Base-by-base conservation (phyloP, 2,329 filamentous ascomycete genomes). In the Colletotrichum tamarilloi region DNA sequence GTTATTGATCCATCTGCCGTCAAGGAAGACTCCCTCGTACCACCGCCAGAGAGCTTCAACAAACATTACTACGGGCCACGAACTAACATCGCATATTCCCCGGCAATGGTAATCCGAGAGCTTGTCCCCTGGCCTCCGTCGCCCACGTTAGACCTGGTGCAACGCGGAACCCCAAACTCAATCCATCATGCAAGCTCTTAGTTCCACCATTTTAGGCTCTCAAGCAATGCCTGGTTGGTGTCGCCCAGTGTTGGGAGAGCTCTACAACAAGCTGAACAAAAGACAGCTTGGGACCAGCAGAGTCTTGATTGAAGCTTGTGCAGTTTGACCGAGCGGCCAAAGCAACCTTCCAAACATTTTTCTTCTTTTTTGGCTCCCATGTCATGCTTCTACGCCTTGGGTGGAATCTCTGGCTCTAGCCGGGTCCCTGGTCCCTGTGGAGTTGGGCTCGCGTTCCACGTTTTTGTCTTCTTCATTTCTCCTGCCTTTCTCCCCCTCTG, bases 331-430 rank as follows among this genome's bases (percentile, higher is more conserved):
- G 38, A 46, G 66, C 59, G 69, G 38, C 65, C 59, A 53, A 55
- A 64, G 65, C 66, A 67, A 53, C 62, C 58, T 72, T 26, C 38
- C 52, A 67, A 62, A 60, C 56, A 35, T 11, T 14, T 26, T 22
- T 32, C 9, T 30, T 30, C 8, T 9, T 26, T 22, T 46, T n/a
- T 35, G 12, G 5, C 49, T 30, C 56, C 24, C 57, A 35, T 62
- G 35, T 46, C 35, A 62, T 58, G 14, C 49, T 53, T 32, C 62
- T 49, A 59, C 52, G 59, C 58, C 69, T 57, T 65, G 58, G 69
- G 26, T 42, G 63, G 28, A 68, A 69, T 64, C 59, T 28, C n/a
- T 59, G 66, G 69, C 65, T 59, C 55, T 69, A 24, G 65, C 69
- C 59, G 65, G 66, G 69, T 32, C 56, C 56, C 55, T 30, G 42